These are phyloP conservation scores for Entrophospora sp. DNA, from an alignment of 192 early-diverging fungal genomes.

Conservation along the genomic window DNA sequence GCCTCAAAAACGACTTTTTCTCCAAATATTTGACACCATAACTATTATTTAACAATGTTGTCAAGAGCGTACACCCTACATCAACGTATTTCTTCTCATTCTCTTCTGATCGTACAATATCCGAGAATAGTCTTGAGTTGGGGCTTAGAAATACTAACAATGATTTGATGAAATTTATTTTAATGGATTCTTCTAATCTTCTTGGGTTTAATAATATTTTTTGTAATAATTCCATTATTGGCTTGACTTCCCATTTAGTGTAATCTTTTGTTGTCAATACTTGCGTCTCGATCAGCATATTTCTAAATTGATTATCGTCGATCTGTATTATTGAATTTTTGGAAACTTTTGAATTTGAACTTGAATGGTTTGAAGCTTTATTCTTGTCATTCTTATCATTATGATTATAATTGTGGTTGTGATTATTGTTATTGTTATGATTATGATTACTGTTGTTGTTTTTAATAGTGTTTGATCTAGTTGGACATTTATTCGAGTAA, in stretches of 20 bases:
- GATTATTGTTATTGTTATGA: too few relatives aligned
- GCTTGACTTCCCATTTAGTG: conserved; percentile 72
- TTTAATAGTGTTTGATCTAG: too few relatives aligned
- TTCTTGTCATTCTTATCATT: conserved; percentile 5
- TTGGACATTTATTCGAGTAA: conserved; percentile 36
- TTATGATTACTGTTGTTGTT: too few relatives aligned
- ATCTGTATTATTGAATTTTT: not conserved
- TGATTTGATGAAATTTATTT: conserved; percentile 62
- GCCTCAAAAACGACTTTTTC: conserved; percentile 56
- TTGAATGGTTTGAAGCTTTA: not conserved
- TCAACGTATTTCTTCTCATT: conserved; percentile 36
- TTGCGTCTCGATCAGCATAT: conserved; percentile 58
- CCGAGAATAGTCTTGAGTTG: conserved; percentile 57
- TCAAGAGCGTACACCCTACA: conserved; percentile 59
- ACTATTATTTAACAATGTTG: conserved; percentile 43
- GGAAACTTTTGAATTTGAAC: not conserved
- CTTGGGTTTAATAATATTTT: conserved; percentile 61
- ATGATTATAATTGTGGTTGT: conserved; percentile 22
- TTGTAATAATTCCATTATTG: conserved; percentile 64
- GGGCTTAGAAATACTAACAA: conserved; percentile 65
- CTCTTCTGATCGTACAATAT: conserved; percentile 21
- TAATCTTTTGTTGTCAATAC: conserved; percentile 62
- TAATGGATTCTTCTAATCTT: conserved; percentile 65
- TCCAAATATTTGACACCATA: conserved; percentile 60
- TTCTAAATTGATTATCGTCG: conserved; percentile 37